A percentile compares a stretch with the other conserved stretches of the same genome.
Evolutionary conservation across 2,329 filamentous ascomycete species (phyloP).

Genomic region (Cladobotryum protrusum): DNA sequence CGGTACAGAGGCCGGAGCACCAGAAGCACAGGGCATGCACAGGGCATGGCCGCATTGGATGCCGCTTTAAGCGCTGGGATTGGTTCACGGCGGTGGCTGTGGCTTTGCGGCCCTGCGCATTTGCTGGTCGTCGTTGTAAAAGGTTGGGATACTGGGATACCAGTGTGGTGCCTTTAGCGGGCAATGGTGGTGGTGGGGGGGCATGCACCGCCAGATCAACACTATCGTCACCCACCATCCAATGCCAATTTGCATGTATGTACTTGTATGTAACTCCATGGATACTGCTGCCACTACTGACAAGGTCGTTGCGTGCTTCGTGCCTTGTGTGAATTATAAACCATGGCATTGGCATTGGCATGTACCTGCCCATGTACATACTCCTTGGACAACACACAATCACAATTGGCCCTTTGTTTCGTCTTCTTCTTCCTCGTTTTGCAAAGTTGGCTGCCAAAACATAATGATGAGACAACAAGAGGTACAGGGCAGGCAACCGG

Average conservation of each 20-base stretch:
- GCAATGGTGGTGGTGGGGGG: slow-evolving; percentile 7
- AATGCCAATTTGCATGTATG: background rate
- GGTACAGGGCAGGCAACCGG: background rate
- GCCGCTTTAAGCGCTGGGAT: slow-evolving; percentile 28
- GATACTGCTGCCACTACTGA: background rate
- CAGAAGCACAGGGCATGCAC: background rate
- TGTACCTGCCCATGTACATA: no score
- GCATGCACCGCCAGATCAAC: slow-evolving; percentile 11
- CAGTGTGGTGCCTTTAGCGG: background rate
- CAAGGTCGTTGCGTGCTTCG: background rate
- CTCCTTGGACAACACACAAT: no score
- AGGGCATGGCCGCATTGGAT: slow-evolving; percentile 20
- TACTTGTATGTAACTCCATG: no score
- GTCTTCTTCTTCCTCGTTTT: no score
- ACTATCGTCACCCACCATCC: slow-evolving; percentile 6
- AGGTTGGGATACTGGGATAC: slow-evolving; percentile 4
- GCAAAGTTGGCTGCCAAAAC: no score
- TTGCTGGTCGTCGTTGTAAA: no score
- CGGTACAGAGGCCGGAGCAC: slow-evolving; percentile 1
- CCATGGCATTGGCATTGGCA: no score
- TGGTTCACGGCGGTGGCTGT: slow-evolving; percentile 30
- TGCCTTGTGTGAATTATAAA: background rate
- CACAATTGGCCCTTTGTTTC: no score
- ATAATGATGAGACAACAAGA: no score
- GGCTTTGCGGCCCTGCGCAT: background rate